Conservation (phyloP, 1,284 basidiomycete genomes). For the Tilletia indica region DNA sequence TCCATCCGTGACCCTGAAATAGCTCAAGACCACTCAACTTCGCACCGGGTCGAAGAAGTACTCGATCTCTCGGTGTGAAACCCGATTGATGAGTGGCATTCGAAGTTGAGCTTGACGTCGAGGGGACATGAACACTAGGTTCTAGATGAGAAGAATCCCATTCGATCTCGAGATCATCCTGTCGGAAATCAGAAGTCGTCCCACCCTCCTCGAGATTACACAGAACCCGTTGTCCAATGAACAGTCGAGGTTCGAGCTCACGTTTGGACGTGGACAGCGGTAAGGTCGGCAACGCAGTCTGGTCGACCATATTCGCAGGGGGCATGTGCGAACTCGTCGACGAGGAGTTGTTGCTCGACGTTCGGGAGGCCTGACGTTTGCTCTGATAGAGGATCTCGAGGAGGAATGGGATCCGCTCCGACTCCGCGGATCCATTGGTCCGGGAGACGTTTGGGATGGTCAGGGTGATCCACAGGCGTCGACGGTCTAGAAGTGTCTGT, state of each 20-base stretch:
- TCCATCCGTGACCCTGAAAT: neutral
- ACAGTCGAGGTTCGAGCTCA: constrained; percentile 9
- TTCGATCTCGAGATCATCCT: constrained; percentile 4
- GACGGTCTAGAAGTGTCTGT: constrained; percentile 1
- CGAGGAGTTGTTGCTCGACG: neutral
- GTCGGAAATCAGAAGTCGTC: neutral
- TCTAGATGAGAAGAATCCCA: constrained; percentile 1
- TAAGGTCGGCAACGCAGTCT: neutral
- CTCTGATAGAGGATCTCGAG: neutral
- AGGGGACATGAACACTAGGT: neutral
- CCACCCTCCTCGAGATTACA: neutral
- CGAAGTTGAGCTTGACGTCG: neutral
- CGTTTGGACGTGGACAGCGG: neutral
- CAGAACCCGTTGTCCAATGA: neutral
- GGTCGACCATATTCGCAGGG: neutral
- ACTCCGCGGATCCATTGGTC: neutral
- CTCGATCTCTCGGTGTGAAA: neutral
- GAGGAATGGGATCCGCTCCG: constrained; percentile 6
- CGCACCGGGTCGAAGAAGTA: neutral
- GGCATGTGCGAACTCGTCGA: neutral
- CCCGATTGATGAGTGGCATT: neutral
- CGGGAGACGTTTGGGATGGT: constrained; percentile 1
- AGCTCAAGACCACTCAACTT: neutral
- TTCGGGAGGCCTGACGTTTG: neutral
- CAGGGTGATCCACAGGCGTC: neutral